These are phyloP conservation scores for Mediolabrus comicus DNA, from an alignment of 108 stramenopile genomes.

Conservation along the genomic window DNA sequence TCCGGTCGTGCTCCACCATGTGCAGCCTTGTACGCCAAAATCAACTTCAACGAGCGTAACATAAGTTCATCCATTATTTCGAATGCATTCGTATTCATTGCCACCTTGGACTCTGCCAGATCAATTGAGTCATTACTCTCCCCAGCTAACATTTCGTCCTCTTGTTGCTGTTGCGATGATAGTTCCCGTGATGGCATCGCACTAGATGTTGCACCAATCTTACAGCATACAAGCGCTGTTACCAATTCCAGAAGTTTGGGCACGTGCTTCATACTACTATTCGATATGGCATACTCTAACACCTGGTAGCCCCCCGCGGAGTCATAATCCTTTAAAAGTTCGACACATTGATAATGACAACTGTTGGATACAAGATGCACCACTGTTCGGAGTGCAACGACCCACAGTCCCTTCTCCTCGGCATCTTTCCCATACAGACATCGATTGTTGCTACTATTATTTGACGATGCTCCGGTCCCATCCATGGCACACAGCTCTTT, in stretches of 20 bases:
- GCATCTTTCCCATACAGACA: slow-evolving; percentile 80
- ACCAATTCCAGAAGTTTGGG: slow-evolving; percentile 81
- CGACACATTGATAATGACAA: slow-evolving; percentile 67
- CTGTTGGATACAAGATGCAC: slow-evolving; percentile 74
- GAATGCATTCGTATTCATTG: slow-evolving; percentile 69
- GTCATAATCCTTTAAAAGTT: slow-evolving; percentile 88
- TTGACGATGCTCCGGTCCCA: slow-evolving; percentile 7
- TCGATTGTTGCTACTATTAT: slow-evolving; percentile 12
- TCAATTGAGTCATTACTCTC: slow-evolving; percentile 13
- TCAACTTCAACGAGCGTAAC: slow-evolving; percentile 64
- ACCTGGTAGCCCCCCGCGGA: slow-evolving; percentile 88
- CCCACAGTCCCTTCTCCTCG: slow-evolving; percentile 85
- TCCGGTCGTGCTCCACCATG: slow-evolving; percentile 55
- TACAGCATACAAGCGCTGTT: slow-evolving; percentile 64
- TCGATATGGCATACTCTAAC: slow-evolving; percentile 68
- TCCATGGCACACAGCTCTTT: slow-evolving; percentile 84
- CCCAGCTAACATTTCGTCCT: neutral
- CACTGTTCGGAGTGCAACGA: slow-evolving; percentile 77
- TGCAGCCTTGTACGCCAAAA: slow-evolving; percentile 52
- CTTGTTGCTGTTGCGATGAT: neutral
- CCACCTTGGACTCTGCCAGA: slow-evolving; percentile 51
- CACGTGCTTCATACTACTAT: slow-evolving; percentile 66
- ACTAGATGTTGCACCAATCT: slow-evolving; percentile 19
- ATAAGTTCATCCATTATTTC: slow-evolving; percentile 80
- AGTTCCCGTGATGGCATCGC: neutral